phyloP scores from a whole-genome alignment of 345 rosid species.

The Pistacia atlantica region DNA sequence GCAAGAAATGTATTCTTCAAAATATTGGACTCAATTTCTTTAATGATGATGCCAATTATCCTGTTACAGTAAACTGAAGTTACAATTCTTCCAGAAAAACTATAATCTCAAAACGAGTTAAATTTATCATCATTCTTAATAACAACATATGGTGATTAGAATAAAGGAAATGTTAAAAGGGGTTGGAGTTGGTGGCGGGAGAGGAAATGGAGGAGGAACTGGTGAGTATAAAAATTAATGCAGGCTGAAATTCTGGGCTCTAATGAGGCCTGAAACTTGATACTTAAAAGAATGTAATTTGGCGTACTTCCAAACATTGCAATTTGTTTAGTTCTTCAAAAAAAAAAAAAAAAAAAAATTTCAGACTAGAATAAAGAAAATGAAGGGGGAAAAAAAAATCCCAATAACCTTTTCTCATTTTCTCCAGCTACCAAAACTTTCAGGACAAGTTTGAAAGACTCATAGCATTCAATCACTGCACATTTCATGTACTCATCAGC shows the following conservation, averaged over 20 bases:
- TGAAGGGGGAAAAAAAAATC: background rate
- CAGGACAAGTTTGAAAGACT: conserved; percentile 81
- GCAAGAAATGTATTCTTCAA: conserved; percentile 81
- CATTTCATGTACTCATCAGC: conserved; percentile 98
- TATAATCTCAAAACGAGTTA: background rate
- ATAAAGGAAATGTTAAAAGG: background rate
- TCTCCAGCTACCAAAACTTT: conserved; percentile 84
- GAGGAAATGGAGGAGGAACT: background rate
- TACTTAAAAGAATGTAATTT: background rate
- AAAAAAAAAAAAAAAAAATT: background rate
- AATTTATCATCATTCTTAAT: background rate
- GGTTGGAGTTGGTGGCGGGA: background rate
- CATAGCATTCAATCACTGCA: conserved; percentile 97
- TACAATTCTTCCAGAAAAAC: conserved; percentile 6
- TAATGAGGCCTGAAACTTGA: background rate
- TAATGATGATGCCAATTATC: conserved; percentile 82
- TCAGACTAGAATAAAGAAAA: background rate
- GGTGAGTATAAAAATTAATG: background rate
- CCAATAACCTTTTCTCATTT: conserved; percentile 83
- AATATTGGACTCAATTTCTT: conserved; percentile 88
- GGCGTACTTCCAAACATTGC: background rate
- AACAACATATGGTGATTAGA: background rate
- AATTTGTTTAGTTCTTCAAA: conserved; percentile 1
- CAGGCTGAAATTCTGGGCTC: background rate
- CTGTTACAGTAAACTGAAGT: conserved; percentile 42